Percentiles rank a stretch among this genome's conserved stretches.
phyloP scores from a whole-genome alignment of 2,329 filamentous ascomycete species.

The Chalaropsis ovoidea region DNA sequence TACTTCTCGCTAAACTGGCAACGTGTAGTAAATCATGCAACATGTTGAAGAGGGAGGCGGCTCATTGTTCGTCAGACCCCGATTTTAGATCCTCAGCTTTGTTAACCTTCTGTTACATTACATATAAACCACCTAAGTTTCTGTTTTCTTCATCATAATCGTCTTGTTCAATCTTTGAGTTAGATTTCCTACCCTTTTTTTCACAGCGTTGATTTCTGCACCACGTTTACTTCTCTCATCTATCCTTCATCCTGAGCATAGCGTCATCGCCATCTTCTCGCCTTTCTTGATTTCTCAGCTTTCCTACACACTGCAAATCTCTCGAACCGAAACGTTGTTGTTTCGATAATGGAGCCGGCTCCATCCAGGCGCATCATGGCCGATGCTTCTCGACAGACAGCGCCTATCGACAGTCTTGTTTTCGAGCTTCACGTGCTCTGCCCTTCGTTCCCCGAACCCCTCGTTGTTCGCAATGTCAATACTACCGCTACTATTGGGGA shows the following conservation, averaged over 20 bases:
- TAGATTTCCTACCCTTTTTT: neutral
- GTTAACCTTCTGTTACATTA: neutral
- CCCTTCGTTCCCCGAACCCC: constrained; percentile 43
- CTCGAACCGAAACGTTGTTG: neutral
- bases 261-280: neutral
- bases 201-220: neutral
- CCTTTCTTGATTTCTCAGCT: neutral
- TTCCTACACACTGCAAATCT: constrained; percentile 12
- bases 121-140: constrained; percentile 4
- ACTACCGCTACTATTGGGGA: constrained; percentile 45
- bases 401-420: constrained; percentile 32
- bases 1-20: constrained; percentile 6
- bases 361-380: constrained; percentile 29
- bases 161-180: neutral
- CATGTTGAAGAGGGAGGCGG: neutral
- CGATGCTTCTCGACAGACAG: constrained; percentile 26
- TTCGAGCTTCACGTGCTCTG: constrained; percentile 52
- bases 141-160: neutral
- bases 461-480: constrained; percentile 42
- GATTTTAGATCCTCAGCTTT: constrained; percentile 11
- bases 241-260: neutral
- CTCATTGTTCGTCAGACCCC: neutral
- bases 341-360: constrained; percentile 19
- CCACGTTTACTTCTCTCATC: neutral
- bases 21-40: constrained; percentile 12